phyloP scores from a whole-genome alignment of 108 stramenopile genomes.

The Nitzschia putrida region DNA sequence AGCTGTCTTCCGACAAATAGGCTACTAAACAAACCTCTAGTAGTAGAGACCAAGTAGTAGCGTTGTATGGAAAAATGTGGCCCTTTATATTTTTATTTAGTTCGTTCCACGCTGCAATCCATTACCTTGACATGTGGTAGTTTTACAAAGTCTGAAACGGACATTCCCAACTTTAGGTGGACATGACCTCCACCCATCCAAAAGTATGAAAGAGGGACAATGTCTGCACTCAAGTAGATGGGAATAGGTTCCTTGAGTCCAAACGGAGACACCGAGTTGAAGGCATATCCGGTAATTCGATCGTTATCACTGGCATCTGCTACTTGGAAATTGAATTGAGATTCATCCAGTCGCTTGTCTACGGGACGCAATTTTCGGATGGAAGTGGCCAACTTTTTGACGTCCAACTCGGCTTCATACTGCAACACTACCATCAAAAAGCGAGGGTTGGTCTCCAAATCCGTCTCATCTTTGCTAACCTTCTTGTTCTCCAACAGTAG shows the following conservation, averaged over 20 bases:
- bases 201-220: slow-evolving; percentile 52
- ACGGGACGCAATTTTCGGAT: slow-evolving; percentile 63
- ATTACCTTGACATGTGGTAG: slow-evolving; percentile 52
- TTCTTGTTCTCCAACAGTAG: slow-evolving; percentile 85
- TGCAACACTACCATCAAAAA: slow-evolving; percentile 81
- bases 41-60: neutral
- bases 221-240: slow-evolving; percentile 58
- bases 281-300: slow-evolving; percentile 69
- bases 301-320: slow-evolving; percentile 68
- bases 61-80: too few species aligned
- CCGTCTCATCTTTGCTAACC: slow-evolving; percentile 14
- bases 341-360: slow-evolving; percentile 48
- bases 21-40: neutral
- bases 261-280: slow-evolving; percentile 83
- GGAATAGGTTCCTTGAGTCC: slow-evolving; percentile 70
- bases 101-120: slow-evolving; percentile 56
- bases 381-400: slow-evolving; percentile 57
- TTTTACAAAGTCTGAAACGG: slow-evolving; percentile 66
- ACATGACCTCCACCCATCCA: slow-evolving; percentile 86
- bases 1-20: neutral
- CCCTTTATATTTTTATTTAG: neutral
- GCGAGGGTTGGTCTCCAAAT: slow-evolving; percentile 53
- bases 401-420: slow-evolving; percentile 72
- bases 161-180: slow-evolving; percentile 80
- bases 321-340: slow-evolving; percentile 68